These are phyloP conservation scores for Marvania coccoides DNA, from an alignment of 139 green algal genomes.

Conservation along the genomic window DNA sequence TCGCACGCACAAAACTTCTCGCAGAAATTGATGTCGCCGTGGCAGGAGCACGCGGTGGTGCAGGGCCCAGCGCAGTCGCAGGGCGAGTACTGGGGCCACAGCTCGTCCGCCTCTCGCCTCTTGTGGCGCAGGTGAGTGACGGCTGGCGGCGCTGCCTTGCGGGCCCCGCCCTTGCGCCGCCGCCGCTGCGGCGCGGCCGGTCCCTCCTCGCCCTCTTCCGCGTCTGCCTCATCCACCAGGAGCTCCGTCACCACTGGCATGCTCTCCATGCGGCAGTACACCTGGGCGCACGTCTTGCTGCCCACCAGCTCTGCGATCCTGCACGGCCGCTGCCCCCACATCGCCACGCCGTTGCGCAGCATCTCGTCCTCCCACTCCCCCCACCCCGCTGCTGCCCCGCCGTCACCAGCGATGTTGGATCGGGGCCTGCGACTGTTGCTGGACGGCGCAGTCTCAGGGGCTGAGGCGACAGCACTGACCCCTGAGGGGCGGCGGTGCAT, in stretches of 20 bases:
- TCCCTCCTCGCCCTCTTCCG: background rate
- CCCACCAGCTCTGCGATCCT: constrained; percentile 26
- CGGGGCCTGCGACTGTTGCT: constrained; percentile 5
- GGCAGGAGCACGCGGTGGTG: constrained; percentile 35
- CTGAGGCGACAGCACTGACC: background rate
- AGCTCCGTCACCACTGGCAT: background rate
- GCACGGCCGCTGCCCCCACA: constrained; percentile 36
- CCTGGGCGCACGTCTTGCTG: constrained; percentile 19
- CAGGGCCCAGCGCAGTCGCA: constrained; percentile 42
- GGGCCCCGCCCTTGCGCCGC: background rate
- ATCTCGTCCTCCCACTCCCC: constrained; percentile 9
- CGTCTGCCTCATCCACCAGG: background rate
- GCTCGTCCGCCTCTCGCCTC: background rate
- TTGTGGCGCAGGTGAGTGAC: background rate
- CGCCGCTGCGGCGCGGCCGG: background rate
- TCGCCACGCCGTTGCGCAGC: constrained; percentile 20
- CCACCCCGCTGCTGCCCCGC: background rate
- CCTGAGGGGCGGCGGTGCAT: background rate
- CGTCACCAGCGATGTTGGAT: background rate
- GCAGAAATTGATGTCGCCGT: constrained; percentile 34
- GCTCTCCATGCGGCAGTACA: background rate
- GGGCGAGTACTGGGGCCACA: constrained; percentile 34
- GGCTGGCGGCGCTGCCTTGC: background rate
- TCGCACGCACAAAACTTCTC: constrained; percentile 57
- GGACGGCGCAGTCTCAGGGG: background rate